Evolutionary conservation across 2,329 filamentous ascomycete species (phyloP).

Genomic region (Teratosphaeria destructans): DNA sequence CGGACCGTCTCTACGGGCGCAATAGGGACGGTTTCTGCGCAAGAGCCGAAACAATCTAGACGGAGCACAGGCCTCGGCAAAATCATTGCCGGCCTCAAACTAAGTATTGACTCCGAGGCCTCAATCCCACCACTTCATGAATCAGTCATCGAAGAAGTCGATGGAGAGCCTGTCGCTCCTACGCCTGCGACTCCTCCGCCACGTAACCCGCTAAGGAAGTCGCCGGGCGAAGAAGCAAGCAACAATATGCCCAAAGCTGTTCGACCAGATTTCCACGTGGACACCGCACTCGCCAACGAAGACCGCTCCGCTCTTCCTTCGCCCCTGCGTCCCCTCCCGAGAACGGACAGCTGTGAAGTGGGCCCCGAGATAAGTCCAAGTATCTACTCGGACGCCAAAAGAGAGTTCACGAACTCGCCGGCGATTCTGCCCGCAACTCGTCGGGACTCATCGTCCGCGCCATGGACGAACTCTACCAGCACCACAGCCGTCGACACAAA

Average conservation of each 20-base stretch:
- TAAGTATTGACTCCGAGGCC: not conserved
- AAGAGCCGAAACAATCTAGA: not conserved
- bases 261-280: not conserved
- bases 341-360: not conserved
- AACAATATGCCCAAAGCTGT: not conserved
- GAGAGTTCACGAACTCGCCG: not conserved
- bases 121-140: not conserved
- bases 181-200: not conserved
- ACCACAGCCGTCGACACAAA: not conserved
- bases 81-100: not conserved
- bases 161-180: not conserved
- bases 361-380: not conserved
- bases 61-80: not conserved
- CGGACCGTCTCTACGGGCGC: not conserved
- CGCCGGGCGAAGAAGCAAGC: not conserved
- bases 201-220: not conserved
- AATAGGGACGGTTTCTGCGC: not conserved
- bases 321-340: not conserved
- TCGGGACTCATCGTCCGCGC: not conserved
- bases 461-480: not conserved
- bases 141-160: not conserved
- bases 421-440: not conserved
- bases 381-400: not conserved
- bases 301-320: not conserved
- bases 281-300: not conserved